Evolutionary conservation across 805 yeast genomes (phyloP), one percentile per base, ranked within the genome.

Genomic region (Kodamaea leandrae): DNA sequence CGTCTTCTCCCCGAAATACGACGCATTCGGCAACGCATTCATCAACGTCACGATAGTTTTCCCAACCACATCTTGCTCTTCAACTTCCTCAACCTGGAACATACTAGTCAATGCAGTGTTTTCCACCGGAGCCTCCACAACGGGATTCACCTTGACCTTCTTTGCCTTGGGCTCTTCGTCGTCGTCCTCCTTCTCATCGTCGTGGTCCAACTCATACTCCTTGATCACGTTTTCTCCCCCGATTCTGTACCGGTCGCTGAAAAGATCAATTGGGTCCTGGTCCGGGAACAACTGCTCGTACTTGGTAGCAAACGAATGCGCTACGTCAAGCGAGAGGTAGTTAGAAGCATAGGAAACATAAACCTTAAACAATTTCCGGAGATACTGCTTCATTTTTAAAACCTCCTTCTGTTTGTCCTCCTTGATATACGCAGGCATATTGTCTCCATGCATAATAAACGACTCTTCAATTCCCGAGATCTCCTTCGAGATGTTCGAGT

Each of bases 271-370:
- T 41, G 67, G 64, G 34, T 74, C 71, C 21, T 76, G 82, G 4
- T 78, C 75, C 0, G 90, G 86, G 58, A 86, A 89, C 25, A 73
- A 61, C 45, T 78, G 81, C 23, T 72, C 64, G 59, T 74, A 89
- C 46, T 95, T 74, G 42, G 68, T 71, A 47, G 86, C 89, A 34
- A 91, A 71, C 37, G 77, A 72, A 36, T 74, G 66, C 4, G 89
- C 80, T 10, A 86, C 83, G 33, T 77, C 74, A 16, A 86, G 61
- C 49, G 83, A 89, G 25, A 91, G 86, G 55, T 76, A 81, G 40
- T 74, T 74, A 2, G 83, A 70, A 47, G 90, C 95, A 55, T 82
- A 83, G 37, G 73, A 67, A 36, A 86, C 74, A 62, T 83, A 86
- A 33, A 72, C 59, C 35, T 58, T 63, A 39, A 64, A 59, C 32